phyloP scores from a whole-genome alignment of 2,329 filamentous ascomycete species.

The Huntiella decipiens region DNA sequence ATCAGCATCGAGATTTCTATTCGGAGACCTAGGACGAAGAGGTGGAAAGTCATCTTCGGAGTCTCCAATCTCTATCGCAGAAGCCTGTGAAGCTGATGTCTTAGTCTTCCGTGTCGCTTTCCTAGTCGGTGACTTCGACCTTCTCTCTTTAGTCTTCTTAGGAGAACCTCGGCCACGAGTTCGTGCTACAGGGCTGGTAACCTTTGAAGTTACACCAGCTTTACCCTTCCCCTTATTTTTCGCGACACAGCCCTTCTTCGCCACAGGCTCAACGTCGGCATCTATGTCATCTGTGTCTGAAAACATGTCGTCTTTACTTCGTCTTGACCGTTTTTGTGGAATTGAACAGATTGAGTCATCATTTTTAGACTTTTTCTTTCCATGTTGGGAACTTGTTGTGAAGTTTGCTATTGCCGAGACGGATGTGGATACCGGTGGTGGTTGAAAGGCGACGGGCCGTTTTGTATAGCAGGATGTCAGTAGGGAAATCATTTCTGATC shows the following conservation, averaged over 20 bases:
- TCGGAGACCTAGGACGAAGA: not conserved
- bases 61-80: constrained; percentile 11
- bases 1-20: not conserved
- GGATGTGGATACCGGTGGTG: not conserved
- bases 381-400: not conserved
- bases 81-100: not conserved
- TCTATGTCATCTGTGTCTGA: not conserved
- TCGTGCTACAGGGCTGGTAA: not conserved
- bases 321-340: not conserved
- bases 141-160: constrained; percentile 1
- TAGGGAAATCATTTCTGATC: constrained; percentile 49
- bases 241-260: too few species aligned
- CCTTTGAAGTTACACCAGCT: not conserved
- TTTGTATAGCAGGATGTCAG: constrained; percentile 54
- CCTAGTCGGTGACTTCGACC: not conserved
- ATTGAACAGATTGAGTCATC: not conserved
- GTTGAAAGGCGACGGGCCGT: constrained; percentile 15
- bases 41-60: constrained; percentile 7
- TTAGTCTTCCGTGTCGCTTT: constrained; percentile 1
- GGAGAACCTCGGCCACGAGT: constrained; percentile 19
- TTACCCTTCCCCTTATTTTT: too few species aligned
- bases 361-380: not conserved
- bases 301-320: not conserved
- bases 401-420: not conserved
- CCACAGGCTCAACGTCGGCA: too few species aligned